Base-by-base conservation (phyloP, 805 yeast genomes). In the Ogataea zsoltii region DNA sequence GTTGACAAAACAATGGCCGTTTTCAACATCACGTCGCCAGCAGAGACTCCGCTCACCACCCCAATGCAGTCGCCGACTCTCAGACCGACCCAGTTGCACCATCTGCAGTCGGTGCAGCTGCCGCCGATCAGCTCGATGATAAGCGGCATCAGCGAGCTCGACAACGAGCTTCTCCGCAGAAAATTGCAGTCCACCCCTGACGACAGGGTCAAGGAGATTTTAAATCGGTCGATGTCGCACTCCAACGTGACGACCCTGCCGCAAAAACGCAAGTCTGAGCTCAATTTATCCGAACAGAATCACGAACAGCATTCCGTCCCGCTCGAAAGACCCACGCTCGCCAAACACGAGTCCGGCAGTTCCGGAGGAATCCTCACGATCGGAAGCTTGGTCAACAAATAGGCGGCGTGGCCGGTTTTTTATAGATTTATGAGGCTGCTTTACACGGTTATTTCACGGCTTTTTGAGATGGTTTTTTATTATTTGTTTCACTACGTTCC, bases 1-100 rank as follows among this genome's bases (percentile, higher is more conserved):
- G 43, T 48, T 17, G 55, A 55, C 23, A 53, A 47, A 31, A 52
- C 63, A 6, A 54, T 53, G 52, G 62, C 64, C 32, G 56, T 62
- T 18, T 65, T 65, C 51, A 65, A 60, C 40, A 56, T 66, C 18
- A 57, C 66, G 4, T 63, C 71, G 1, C 70, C 71, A 4, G 42
- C 48, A 2, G 69, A 65, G 26, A 63, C 67, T 13, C 72, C 71
- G 17, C 48, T 63, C 14, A 42, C 62, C 2, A 66, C 71, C 0
- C 72, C 72, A 1, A 34, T 61, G 32, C 71, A 68, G 41, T 67
- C 71, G 5, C 72, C 72, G n/a, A 61, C 60, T 14, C 54, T 68
- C 45, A 58, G 52, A 42, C 66, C 71, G 7, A 40, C 53, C 18
- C 36, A 42, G 30, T 26, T 48, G n/a, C 40, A 37, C 11, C 40